A percentile compares a stretch with the other conserved stretches of the same genome.
These are phyloP conservation scores for Acanthamoeba quina DNA, from an alignment of 208 protist genomes.

Conservation along the genomic window DNA sequence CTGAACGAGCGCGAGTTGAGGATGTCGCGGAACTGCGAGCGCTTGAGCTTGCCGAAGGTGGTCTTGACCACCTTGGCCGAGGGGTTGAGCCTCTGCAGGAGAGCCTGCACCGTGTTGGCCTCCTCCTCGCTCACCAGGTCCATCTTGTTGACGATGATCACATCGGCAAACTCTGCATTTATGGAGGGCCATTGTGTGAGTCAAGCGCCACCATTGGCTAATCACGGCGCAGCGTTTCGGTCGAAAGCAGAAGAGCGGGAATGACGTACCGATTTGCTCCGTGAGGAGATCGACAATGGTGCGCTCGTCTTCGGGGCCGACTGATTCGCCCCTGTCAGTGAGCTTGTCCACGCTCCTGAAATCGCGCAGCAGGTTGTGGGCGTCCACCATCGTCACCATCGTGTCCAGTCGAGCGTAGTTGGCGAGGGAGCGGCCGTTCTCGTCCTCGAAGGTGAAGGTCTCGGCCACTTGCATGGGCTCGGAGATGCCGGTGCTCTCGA, in stretches of 20 bases:
- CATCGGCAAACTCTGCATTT: constrained; percentile 91
- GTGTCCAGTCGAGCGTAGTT: constrained; percentile 83
- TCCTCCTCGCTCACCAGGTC: constrained; percentile 87
- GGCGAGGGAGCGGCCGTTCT: constrained; percentile 5
- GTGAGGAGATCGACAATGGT: constrained; percentile 87
- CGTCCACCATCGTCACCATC: constrained; percentile 89
- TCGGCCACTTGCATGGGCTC: constrained; percentile 91
- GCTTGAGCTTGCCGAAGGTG: constrained; percentile 75
- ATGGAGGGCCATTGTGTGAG: neutral
- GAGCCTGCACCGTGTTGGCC: constrained; percentile 73
- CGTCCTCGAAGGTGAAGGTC: constrained; percentile 87
- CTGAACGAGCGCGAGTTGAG: constrained; percentile 87
- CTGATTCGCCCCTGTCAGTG: constrained; percentile 28
- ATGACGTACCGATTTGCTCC: constrained; percentile 85
- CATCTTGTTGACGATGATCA: constrained; percentile 94
- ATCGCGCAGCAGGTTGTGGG: constrained; percentile 49
- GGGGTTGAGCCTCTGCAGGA: constrained; percentile 89
- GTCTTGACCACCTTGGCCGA: constrained; percentile 87
- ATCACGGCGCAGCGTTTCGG: neutral
- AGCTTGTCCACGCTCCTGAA: constrained; percentile 36
- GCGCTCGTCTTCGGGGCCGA: constrained; percentile 79
- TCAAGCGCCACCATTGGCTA: neutral
- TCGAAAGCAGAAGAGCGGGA: neutral
- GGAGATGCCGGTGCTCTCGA: constrained; percentile 87
- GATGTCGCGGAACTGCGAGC: constrained; percentile 74